Base-by-base conservation (phyloP, 1,284 basidiomycete genomes). In the Naganishia cerealis region DNA sequence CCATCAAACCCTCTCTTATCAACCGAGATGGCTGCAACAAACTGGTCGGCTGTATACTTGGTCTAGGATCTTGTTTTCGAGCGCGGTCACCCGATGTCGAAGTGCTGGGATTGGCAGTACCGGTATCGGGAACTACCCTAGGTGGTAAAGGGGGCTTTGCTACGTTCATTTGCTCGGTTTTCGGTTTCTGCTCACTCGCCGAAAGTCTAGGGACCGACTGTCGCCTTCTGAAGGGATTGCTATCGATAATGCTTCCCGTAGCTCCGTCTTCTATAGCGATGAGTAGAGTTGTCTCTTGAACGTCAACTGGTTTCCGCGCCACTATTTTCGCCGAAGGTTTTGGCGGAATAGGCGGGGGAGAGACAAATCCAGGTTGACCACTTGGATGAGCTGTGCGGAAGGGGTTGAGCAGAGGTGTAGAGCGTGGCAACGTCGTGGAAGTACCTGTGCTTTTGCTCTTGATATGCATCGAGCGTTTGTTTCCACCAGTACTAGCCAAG, bases 321-420 rank as follows among this genome's bases (percentile, higher is more conserved):
- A 24, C 21, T 26, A 18, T n/a, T 9, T 42, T 39, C n/a, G 52
- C 42, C 10, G 50, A 29, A 24, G 61, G 61, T 24, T 63, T 63
- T 13, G 61, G 61, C 1, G 61, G 61, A 18, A 63, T 52, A 29
- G 61, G 61, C 39, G 61, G 61, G 24, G 61, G 61, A 2, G 61
- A 18, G 0, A 54, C 39, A 24, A 63, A 63, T 3, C 52, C 61
- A 13, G 36, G 15, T 16, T 21, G 3, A 24, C 38, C 61, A 21
- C 43, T 52, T 18, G 50, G 15, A 3, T 29, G 50, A 18, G 61
- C 8, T 4, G 50, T 54, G 5, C 61, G 48, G 50, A 63, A 63
- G 6, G 61, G 61, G 21, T 63, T 63, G 61, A 63, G 61, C 18
- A 63, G 24, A 8, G 61, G 61, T 29, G 61, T 63, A 12, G 61